Base-by-base conservation (phyloP, 2,329 filamentous ascomycete genomes). In the Nigrospora sphaerica region DNA sequence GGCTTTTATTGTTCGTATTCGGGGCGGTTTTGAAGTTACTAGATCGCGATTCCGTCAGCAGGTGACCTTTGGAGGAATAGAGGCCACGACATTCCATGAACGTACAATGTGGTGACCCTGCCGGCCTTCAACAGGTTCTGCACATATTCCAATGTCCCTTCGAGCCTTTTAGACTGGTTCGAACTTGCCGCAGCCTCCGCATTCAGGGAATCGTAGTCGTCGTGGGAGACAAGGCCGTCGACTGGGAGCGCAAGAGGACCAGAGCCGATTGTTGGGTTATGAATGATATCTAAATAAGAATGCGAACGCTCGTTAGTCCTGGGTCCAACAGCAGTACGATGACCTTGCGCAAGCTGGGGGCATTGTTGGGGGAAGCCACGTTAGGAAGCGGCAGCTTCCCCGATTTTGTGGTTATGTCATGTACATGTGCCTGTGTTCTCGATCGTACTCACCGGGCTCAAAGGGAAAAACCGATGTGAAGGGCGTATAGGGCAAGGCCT, bases 381-480 rank as follows among this genome's bases (percentile, higher is more conserved):
- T n/a, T 39, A 28, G 40, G 44, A 46, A 44, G 39, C 39, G 18
- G 35, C 46, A 17, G 7, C 23, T 28, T 28, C 5, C 23, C n/a
- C 23, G 10, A 28, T 2, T 28, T 28, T 9, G 23, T 9, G 10
- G 23, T 28, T 10, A 28, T 28, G 23, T 5, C 23, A 28, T 5
- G 23, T 28, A 37, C 35, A 37, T 37, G 35, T n/a, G 7, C 11
- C 35, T 37, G 18, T 37, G 35, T 11, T 41, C 39, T 19, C 7
- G 23, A 28, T 28, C 23, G 23, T 9, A 59, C 72, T 52, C 66
- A 90, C 88, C 82, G 54, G 86, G 78, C 62, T 86, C 80, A 64
- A 92, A 88, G 3, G 88, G 87, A 44, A 88, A 76, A 42, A 91
- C 85, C 4, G 86, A 89, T 42, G 84, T 87, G 61, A 92, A 84